phyloP scores from a whole-genome alignment of 148 eudicot genomes.

The Amaranthus cruentus region DNA sequence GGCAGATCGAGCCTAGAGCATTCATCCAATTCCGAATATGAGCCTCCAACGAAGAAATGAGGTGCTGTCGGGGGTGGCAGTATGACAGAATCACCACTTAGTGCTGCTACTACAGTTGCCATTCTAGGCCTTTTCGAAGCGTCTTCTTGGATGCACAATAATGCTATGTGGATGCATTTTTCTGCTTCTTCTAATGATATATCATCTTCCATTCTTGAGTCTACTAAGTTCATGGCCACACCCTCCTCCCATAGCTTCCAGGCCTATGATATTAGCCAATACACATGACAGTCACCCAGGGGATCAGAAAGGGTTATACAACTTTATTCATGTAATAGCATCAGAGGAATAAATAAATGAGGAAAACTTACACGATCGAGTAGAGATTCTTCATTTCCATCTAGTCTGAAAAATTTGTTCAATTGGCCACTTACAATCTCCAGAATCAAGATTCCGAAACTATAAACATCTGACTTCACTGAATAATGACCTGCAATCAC shows the following conservation, averaged over 20 bases:
- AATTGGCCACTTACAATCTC: constrained; percentile 33
- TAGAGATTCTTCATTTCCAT: constrained; percentile 20
- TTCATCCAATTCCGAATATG: constrained; percentile 3
- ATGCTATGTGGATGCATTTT: constrained; percentile 27
- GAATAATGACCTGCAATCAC: constrained; percentile 32
- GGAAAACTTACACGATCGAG: constrained; percentile 26
- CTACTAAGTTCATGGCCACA: constrained; percentile 14
- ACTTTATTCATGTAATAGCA: too few species aligned
- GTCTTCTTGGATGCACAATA: constrained; percentile 35
- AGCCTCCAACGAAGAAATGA: constrained; percentile 14
- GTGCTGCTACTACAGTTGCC: constrained; percentile 24
- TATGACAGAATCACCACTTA: constrained; percentile 21
- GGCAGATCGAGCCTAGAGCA: constrained; percentile 9
- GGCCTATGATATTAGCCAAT: constrained; percentile 17
- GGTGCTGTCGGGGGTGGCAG: constrained; percentile 28
- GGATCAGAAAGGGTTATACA: too few species aligned
- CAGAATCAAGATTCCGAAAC: constrained; percentile 35
- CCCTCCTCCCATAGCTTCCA: constrained; percentile 33
- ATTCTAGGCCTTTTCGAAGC: constrained; percentile 30
- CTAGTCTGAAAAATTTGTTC: constrained; percentile 22
- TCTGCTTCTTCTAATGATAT: constrained; percentile 16
- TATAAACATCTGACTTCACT: constrained; percentile 35
- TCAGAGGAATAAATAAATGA: not conserved
- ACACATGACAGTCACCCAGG: too few species aligned
- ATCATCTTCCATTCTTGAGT: constrained; percentile 15